Evolutionary conservation across 2,329 filamentous ascomycete species (phyloP).

Genomic region (Knufia petricola): DNA sequence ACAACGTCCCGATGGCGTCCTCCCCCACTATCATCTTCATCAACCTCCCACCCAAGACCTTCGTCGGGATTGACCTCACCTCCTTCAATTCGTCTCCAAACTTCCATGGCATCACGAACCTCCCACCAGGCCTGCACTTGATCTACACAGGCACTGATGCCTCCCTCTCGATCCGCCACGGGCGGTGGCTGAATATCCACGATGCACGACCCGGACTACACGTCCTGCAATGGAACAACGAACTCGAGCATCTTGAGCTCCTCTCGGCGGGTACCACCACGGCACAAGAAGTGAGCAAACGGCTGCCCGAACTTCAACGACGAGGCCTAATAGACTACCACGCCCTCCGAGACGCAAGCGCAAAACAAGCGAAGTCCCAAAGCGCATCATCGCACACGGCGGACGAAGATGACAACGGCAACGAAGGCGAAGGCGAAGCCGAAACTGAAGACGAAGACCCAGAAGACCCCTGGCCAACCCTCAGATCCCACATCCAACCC

Average conservation of each 20-base stretch:
- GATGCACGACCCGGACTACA: slow-evolving; percentile 23
- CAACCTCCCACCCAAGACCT: slow-evolving; percentile 36
- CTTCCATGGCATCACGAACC: slow-evolving; percentile 51
- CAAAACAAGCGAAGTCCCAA: slow-evolving; percentile 8
- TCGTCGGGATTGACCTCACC: slow-evolving; percentile 46
- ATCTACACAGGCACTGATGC: slow-evolving; percentile 50
- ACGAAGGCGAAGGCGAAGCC: slow-evolving; percentile 13
- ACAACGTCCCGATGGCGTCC: not conserved
- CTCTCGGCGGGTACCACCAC: slow-evolving; percentile 27
- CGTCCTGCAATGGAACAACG: slow-evolving; percentile 47
- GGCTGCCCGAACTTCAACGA: slow-evolving; percentile 42
- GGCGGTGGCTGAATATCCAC: slow-evolving; percentile 41
- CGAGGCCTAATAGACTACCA: slow-evolving; percentile 18
- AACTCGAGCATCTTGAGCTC: slow-evolving; percentile 30
- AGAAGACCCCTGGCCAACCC: slow-evolving; percentile 35
- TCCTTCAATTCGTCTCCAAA: slow-evolving; percentile 54
- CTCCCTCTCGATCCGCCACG: slow-evolving; percentile 51
- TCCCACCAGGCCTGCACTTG: slow-evolving; percentile 52
- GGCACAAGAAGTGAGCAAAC: slow-evolving; percentile 40
- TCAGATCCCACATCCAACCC: slow-evolving; percentile 44
- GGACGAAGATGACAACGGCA: slow-evolving; percentile 21
- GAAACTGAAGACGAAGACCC: slow-evolving; percentile 22
- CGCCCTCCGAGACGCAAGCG: slow-evolving; percentile 17
- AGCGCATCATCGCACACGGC: not conserved
- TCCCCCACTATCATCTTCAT: slow-evolving; percentile 33